Base-by-base conservation (phyloP, 306 rosid genomes). In the Lotus japonicus region DNA sequence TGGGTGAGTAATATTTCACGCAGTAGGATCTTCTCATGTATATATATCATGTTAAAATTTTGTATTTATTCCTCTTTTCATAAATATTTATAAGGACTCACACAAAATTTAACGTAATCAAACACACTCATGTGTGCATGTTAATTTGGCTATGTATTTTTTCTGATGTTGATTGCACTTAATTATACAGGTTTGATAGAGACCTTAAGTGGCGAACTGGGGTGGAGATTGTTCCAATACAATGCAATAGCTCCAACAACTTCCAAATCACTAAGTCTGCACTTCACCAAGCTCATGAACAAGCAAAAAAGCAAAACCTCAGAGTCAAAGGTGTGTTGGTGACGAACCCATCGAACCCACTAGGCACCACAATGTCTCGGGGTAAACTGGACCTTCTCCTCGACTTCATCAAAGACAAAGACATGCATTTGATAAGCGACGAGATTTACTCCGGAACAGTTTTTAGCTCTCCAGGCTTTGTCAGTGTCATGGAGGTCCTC, bases 371-470 rank as follows among this genome's bases (percentile, higher is more conserved):
- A 1, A 77, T 86, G 84, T 79, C 82, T 12, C 62, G 77, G 7
- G 26, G 5, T 14, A 92, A 91, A 58, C 55, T 88, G 48, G 76
- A 83, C 73, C 81, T 91, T 9, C 89, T 91, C 58, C 2, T 91
- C 58, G 81, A 46, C 84, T 86, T 88, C 38, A 80, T 86, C 62
- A 82, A 77, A 53, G 78, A 61, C 59, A 85, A 72, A 55, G 58
- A 58, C 53, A 86, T 88, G 83, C 97, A 91, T 61, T 77, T 91
- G 9, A 86, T 91, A 62, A 91, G 97, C 66, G 97, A 91, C 8
- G 97, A 91, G 76, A 88, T 91, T 67, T 91, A 91, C 71, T 83
- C 97, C 0, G 97, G 92, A n/a, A 91, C 97, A 0, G 95, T 82
- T 78, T 91, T 86, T 64, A 78, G 44, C 60, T 79, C 87, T 12